Base-by-base conservation (phyloP, 2,329 filamentous ascomycete genomes). In the Epichloe gansuensis region DNA sequence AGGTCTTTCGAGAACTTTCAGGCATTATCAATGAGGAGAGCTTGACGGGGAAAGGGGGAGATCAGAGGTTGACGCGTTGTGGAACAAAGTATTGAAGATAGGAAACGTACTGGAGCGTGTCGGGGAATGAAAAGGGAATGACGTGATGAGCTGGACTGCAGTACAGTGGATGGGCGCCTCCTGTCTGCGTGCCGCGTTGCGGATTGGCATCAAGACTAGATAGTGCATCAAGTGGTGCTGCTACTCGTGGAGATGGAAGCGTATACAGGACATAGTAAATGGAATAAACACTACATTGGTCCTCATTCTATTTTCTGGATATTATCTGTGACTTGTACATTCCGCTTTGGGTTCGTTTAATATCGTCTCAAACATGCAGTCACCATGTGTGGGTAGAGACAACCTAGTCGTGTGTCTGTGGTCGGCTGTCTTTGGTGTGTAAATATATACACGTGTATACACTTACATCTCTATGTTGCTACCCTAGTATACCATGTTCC, bases 161-260 rank as follows among this genome's bases (percentile, higher is more conserved):
- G 17, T 31, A 15, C 39, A 23, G 41, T 28, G 39, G 28, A 38
- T 38, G n/a, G 48, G 41, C 25, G 48, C 37, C 42, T 12, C 21
- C 21, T 21, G n/a, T 44, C 42, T 25, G 41, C 41, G 42, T 23
- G 28, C 15, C 31, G 49, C 43, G 49, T 51, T 44, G 31, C 48
- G 44, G 52, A 50, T 53, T 34, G 46, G 46, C 46, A 50, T 41
- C 43, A 41, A 50, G 43, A 47, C 43, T 21, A 46, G 49, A 35
- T 46, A 42, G 52, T 50, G 48, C 38, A 53, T 53, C 52, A 53
- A 53, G 52, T 53, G 52, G 44, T 53, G 52, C 43, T 44, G 47
- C 48, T 53, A 42, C 52, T 50, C 42, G 52, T 49, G 31, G 48
- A 50, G 37, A 47, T 43, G 43, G 28, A 48, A 43, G 51, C 51